These are phyloP conservation scores for Apiotrichum mycotoxinovorans DNA, from an alignment of 1,284 basidiomycete genomes.

Conservation along the genomic window DNA sequence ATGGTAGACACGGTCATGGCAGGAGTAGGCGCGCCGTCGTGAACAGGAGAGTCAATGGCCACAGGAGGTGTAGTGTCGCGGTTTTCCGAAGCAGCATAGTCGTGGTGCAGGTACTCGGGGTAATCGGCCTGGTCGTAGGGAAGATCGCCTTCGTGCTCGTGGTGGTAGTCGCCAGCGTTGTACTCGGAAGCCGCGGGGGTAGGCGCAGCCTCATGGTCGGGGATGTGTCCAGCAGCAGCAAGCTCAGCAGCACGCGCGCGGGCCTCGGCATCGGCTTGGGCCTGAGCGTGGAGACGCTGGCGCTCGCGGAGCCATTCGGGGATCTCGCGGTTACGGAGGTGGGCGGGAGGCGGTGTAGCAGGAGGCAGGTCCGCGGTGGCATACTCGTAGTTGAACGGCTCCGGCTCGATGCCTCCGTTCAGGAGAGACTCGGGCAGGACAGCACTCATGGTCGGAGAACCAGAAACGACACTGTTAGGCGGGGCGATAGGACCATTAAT, in stretches of 20 bases:
- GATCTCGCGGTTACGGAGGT: neutral
- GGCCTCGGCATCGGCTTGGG: neutral
- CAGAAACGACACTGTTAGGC: constrained; percentile 26
- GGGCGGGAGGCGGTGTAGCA: constrained; percentile 30
- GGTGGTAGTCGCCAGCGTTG: neutral
- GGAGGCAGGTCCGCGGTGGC: constrained; percentile 41
- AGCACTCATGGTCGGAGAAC: constrained; percentile 1
- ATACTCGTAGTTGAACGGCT: constrained; percentile 40
- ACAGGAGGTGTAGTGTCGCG: neutral
- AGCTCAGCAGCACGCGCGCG: too few species aligned
- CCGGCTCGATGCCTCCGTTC: constrained; percentile 27
- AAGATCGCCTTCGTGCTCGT: neutral
- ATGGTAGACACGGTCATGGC: too few species aligned
- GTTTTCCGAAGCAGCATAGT: too few species aligned
- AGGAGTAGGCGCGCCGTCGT: neutral
- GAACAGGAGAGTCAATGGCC: neutral
- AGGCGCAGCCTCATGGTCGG: neutral
- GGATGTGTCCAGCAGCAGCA: neutral
- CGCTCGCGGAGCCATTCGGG: neutral
- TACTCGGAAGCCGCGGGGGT: neutral
- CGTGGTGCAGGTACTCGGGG: neutral
- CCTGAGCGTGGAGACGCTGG: neutral
- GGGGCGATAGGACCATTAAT: constrained; percentile 26
- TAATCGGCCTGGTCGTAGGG: neutral
- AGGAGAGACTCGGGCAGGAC: constrained; percentile 31